These are phyloP conservation scores for Ceratocystis alfenasii DNA, from an alignment of 2,329 filamentous ascomycete genomes.

Conservation along the genomic window DNA sequence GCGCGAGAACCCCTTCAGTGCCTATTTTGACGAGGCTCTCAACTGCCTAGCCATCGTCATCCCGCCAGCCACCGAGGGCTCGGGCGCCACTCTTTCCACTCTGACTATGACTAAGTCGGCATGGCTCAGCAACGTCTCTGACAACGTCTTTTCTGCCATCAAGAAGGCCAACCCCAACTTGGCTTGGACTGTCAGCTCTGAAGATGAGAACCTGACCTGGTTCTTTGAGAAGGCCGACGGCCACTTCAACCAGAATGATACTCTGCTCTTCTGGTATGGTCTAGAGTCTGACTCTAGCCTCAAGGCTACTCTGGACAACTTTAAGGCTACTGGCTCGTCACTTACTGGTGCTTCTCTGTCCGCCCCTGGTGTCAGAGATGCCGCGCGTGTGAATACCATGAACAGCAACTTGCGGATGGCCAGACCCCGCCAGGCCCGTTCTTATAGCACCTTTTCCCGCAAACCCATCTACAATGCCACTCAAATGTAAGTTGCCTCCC, in stretches of 20 bases:
- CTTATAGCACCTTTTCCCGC: constrained; percentile 51
- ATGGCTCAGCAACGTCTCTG: constrained; percentile 87
- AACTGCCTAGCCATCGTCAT: constrained; percentile 84
- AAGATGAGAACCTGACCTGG: constrained; percentile 95
- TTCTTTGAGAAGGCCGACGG: constrained; percentile 97
- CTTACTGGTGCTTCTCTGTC: constrained; percentile 87
- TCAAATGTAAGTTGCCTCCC: constrained; percentile 17
- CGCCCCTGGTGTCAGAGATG: constrained; percentile 69
- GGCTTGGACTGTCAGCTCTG: constrained; percentile 91
- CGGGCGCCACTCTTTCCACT: constrained; percentile 73
- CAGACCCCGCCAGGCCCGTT: constrained; percentile 31
- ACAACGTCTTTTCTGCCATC: constrained; percentile 87
- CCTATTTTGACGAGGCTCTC: constrained; percentile 90
- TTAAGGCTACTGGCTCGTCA: constrained; percentile 65
- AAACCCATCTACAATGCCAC: constrained; percentile 21
- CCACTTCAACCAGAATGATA: constrained; percentile 71
- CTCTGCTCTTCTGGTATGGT: constrained; percentile 94
- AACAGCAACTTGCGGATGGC: constrained; percentile 13
- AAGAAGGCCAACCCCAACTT: constrained; percentile 88
- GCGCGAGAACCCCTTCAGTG: constrained; percentile 67
- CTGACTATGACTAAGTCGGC: constrained; percentile 88
- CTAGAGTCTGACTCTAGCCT: constrained; percentile 73
- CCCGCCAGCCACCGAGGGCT: constrained; percentile 52
- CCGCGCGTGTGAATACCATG: constrained; percentile 45
- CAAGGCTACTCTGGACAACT: constrained; percentile 71